Conservation (phyloP, 1,284 basidiomycete species). For the Tausonia pullulans region DNA sequence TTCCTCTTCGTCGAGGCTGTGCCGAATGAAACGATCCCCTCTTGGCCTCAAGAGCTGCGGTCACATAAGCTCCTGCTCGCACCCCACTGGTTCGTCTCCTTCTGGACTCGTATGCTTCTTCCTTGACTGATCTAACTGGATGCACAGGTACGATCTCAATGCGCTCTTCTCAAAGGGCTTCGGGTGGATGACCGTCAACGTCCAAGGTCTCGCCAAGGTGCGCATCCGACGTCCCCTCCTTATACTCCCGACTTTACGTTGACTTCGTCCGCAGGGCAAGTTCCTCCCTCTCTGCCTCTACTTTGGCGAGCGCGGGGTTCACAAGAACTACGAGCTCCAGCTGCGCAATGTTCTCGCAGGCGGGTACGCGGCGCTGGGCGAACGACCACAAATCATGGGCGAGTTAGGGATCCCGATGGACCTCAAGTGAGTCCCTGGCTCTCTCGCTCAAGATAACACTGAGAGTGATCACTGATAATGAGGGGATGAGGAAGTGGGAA, state of each 20-base stretch:
- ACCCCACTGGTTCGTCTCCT: slow-evolving; percentile 63
- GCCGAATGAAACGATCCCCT: slow-evolving; percentile 83
- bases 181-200: slow-evolving; percentile 73
- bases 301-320: slow-evolving; percentile 68
- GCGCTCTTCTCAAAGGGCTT: slow-evolving; percentile 68
- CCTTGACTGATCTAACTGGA: background rate
- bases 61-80: slow-evolving; percentile 70
- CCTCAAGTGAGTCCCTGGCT: slow-evolving; percentile 55
- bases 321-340: slow-evolving; percentile 70
- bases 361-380: slow-evolving; percentile 55
- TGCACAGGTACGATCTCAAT: slow-evolving; percentile 72
- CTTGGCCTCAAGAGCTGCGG: slow-evolving; percentile 54
- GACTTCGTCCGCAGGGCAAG: slow-evolving; percentile 51
- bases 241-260: background rate
- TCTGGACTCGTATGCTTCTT: background rate
- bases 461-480: too few relatives aligned
- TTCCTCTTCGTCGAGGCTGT: slow-evolving; percentile 69
- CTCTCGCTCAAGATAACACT: too few relatives aligned
- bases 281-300: slow-evolving; percentile 68
- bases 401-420: slow-evolving; percentile 92
- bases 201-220: slow-evolving; percentile 75
- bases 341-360: slow-evolving; percentile 64
- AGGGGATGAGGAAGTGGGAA: slow-evolving; percentile 42
- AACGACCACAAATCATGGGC: slow-evolving; percentile 70
- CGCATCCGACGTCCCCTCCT: slow-evolving; percentile 19